These are phyloP conservation scores for Annulohypoxylon stygium DNA, from an alignment of 495 filamentous ascomycete species.

Conservation along the genomic window DNA sequence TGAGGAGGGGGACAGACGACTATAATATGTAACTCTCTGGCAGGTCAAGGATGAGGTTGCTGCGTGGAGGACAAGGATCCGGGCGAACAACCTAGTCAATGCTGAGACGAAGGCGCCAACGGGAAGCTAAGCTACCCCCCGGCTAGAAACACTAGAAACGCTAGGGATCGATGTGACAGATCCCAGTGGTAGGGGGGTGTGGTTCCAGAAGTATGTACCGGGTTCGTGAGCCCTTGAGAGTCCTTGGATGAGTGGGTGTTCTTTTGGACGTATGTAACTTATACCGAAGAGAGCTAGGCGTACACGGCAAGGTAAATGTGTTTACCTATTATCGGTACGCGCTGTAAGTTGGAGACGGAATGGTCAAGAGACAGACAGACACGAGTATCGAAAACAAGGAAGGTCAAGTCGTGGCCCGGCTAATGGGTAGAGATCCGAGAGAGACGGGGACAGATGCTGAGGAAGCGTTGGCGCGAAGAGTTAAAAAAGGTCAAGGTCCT, in stretches of 20 bases:
- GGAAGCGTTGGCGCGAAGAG: conserved; percentile 34
- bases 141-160: conserved; percentile 38
- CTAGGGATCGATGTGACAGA: conserved; percentile 45
- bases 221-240: conserved; percentile 18
- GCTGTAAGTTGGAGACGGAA: conserved; percentile 21
- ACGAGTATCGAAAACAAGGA: conserved; percentile 33
- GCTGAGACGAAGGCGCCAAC: conserved; percentile 47
- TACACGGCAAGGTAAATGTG: conserved; percentile 23
- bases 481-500: conserved; percentile 5
- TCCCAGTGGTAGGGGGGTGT: conserved; percentile 44
- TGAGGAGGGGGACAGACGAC: conserved; percentile 53
- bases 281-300: conserved; percentile 24
- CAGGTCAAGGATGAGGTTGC: conserved; percentile 42
- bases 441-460: conserved; percentile 18
- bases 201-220: conserved; percentile 34
- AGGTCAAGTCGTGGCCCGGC: conserved; percentile 29
- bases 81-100: conserved; percentile 42
- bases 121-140: conserved; percentile 45
- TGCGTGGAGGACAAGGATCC: conserved; percentile 47
- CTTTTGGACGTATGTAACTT: conserved; percentile 21
- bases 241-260: conserved; percentile 30
- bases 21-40: conserved; percentile 56
- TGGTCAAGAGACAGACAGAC: conserved; percentile 11
- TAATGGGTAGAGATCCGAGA: conserved; percentile 29
- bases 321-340: conserved; percentile 41